Percentiles rank a stretch among this genome's conserved stretches.
Evolutionary conservation across 805 yeast species (phyloP).

Genomic region (Metschnikowia orientalis): DNA sequence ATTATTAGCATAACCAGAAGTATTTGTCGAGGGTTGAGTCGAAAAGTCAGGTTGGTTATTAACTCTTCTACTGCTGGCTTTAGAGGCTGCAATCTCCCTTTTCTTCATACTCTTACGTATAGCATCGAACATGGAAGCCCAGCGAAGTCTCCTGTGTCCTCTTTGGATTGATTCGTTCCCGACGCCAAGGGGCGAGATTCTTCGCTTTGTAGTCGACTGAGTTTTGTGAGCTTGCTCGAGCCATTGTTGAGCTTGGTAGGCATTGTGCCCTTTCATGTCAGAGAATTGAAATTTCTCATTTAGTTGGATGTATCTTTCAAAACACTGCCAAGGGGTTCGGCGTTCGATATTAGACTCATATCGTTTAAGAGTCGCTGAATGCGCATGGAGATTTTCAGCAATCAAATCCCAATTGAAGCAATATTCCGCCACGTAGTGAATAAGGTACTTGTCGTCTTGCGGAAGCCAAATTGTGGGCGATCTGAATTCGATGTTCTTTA

Average conservation of each 20-base stretch:
- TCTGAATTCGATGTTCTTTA: constrained; percentile 73
- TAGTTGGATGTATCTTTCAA: constrained; percentile 90
- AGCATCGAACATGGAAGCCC: constrained; percentile 98
- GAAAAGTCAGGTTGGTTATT: constrained; percentile 11
- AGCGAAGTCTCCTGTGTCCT: constrained; percentile 84
- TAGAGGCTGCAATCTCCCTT: constrained; percentile 61
- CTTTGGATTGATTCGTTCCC: constrained; percentile 88
- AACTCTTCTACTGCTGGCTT: constrained; percentile 23
- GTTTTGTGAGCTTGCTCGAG: constrained; percentile 85
- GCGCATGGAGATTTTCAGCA: constrained; percentile 69
- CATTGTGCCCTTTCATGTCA: constrained; percentile 84
- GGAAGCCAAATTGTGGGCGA: constrained; percentile 97
- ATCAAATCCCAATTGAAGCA: constrained; percentile 92
- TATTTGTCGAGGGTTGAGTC: constrained; percentile 5
- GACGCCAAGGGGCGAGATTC: constrained; percentile 91
- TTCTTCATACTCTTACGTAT: constrained; percentile 86
- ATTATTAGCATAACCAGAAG: constrained; percentile 7
- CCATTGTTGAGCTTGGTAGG: constrained; percentile 86
- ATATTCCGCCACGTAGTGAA: constrained; percentile 78
- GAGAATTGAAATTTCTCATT: constrained; percentile 81
- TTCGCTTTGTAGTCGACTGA: constrained; percentile 80
- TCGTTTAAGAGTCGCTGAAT: constrained; percentile 52
- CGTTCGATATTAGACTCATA: constrained; percentile 88
- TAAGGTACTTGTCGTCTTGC: constrained; percentile 78
- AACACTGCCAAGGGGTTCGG: constrained; percentile 98